phyloP scores from a whole-genome alignment of 2,329 filamentous ascomycete species.

The Ceratocystiopsis minuta region DNA sequence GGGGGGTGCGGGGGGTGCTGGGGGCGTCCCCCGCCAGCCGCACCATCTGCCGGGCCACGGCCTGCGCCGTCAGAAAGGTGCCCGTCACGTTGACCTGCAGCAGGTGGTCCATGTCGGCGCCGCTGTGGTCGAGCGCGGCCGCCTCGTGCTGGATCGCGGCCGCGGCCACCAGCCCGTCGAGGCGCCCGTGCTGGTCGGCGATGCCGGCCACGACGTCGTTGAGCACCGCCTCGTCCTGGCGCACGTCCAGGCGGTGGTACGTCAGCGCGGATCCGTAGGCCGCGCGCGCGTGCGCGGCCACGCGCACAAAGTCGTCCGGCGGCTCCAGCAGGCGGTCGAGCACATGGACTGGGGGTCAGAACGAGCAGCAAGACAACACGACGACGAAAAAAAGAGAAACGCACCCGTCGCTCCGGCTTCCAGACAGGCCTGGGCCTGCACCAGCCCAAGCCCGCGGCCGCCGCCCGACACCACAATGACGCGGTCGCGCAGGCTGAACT shows the following conservation, averaged over 20 bases:
- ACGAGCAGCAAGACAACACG: neutral
- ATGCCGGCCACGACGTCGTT: slow-evolving; percentile 52
- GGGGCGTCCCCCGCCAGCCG: slow-evolving; percentile 18
- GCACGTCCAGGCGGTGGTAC: slow-evolving; percentile 68
- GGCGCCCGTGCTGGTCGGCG: slow-evolving; percentile 46
- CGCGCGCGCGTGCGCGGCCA: slow-evolving; percentile 43
- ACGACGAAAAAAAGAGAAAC: slow-evolving; percentile 22
- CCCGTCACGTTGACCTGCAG: slow-evolving; percentile 78
- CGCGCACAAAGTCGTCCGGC: slow-evolving; percentile 37
- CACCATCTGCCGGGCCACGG: slow-evolving; percentile 63
- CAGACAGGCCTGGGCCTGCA: slow-evolving; percentile 59
- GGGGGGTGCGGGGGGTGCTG: slow-evolving; percentile 17
- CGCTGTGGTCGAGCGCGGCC: slow-evolving; percentile 61
- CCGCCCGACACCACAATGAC: slow-evolving; percentile 62
- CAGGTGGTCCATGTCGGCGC: slow-evolving; percentile 59
- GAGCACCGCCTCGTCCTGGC: slow-evolving; percentile 43
- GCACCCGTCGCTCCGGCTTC: slow-evolving; percentile 51
- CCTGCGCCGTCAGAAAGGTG: slow-evolving; percentile 69
- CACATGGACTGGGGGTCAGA: slow-evolving; percentile 34
- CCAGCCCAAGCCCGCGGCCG: slow-evolving; percentile 59
- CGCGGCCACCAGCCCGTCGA: slow-evolving; percentile 61
- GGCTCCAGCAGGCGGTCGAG: slow-evolving; percentile 44
- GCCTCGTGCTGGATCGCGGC: slow-evolving; percentile 69
- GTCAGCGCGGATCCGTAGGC: slow-evolving; percentile 50
- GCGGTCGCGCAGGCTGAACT: slow-evolving; percentile 59